Base-by-base conservation (phyloP, 2,329 filamentous ascomycete species). In the Aspergillus terreus region DNA sequence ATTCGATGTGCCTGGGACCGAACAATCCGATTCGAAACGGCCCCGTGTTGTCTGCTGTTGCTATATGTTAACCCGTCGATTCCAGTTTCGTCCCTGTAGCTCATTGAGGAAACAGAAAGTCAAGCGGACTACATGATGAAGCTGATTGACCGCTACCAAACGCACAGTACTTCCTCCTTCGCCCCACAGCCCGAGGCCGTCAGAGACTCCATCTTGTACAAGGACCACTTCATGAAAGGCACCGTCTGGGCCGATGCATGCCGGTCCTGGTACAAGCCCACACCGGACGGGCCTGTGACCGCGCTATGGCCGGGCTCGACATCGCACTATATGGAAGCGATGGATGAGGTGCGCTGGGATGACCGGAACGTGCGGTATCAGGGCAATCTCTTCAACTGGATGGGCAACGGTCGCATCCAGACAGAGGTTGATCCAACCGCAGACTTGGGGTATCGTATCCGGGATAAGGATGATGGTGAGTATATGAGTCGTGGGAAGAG, bases 121-220 rank as follows among this genome's bases (percentile, higher is more conserved):
- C 63, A 55, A 15, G 74, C 77, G 44, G 75, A 78, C 56, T 76
- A 72, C 11, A 74, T 66, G n/a, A 55, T 69, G 30, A 67, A 71
- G 52, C 71, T 74, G 54, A 57, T 65, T 2, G 56, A 71, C 48
- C 67, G 72, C 58, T 69, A 53, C 11, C 55, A 56, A 27, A 52
- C 52, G 4, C 47, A 62, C 43, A 41, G 49, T 40, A 52, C 73
- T 63, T 71, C 62, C 45, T 68, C 63, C 11, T 66, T 73, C 27
- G 68, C 63, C 44, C 66, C 71, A 1, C 67, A 65, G 50, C 63
- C 66, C 45, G 65, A 71, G 6, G 66, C 67, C n/a, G 54, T 67
- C 6, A 57, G 68, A 43, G 63, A 68, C 10, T 68, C 72, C 25
- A 67, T 65, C 44, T 61, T 57, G 6, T 46, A 48, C 53, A 64